Conservation (phyloP, 495 filamentous ascomycete genomes). For the Penicillium angulare region DNA sequence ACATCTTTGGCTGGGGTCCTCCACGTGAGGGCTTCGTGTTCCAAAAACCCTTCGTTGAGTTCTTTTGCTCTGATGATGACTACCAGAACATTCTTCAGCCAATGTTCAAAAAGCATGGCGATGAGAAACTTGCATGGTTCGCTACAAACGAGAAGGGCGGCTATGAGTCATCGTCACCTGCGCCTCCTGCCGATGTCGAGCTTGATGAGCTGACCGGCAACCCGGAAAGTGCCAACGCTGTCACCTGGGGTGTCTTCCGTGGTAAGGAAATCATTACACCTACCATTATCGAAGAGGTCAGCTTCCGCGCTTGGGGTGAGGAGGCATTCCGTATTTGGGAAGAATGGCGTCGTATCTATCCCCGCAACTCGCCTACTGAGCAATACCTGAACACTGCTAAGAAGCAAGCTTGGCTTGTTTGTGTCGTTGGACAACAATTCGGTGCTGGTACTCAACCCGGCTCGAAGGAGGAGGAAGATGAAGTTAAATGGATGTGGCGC, state of each 20-base stretch:
- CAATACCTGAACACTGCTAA: constrained; percentile 64
- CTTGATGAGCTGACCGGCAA: constrained; percentile 33
- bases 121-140: constrained; percentile 76
- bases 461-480: constrained; percentile 43
- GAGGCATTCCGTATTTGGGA: constrained; percentile 95
- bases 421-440: constrained; percentile 85
- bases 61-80: constrained; percentile 74
- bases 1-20: constrained; percentile 93
- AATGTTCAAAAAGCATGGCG: constrained; percentile 55
- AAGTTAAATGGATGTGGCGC: constrained; percentile 46
- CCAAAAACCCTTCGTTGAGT: constrained; percentile 97
- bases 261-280: constrained; percentile 97
- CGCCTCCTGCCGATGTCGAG: constrained; percentile 29
- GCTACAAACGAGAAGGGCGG: constrained; percentile 71
- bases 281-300: constrained; percentile 95
- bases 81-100: constrained; percentile 61
- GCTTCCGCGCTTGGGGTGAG: constrained; percentile 91
- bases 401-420: constrained; percentile 79
- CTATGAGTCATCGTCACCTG: constrained; percentile 62
- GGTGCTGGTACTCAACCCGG: constrained; percentile 42
- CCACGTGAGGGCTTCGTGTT: constrained; percentile 86
- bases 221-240: constrained; percentile 74
- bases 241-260: constrained; percentile 95
- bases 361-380: constrained; percentile 60
- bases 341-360: constrained; percentile 89